These are phyloP conservation scores for Angomonas deanei DNA, from an alignment of 208 protist genomes.

Conservation along the genomic window DNA sequence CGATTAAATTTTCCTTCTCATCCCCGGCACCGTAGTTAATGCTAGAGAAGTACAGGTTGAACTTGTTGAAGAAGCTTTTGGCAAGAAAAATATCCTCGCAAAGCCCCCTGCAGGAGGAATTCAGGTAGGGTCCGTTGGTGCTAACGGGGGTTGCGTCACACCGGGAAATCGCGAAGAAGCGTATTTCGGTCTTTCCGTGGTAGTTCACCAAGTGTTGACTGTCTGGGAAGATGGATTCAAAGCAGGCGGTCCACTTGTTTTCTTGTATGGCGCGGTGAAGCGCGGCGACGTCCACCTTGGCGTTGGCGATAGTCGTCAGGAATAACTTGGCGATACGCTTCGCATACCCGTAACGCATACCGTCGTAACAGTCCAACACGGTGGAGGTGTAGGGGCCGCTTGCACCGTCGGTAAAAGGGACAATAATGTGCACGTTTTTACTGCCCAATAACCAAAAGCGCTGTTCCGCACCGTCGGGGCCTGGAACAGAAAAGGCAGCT, in stretches of 20 bases:
- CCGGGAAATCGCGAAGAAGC: slow-evolving; percentile 46
- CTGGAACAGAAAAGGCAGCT: slow-evolving; percentile 21
- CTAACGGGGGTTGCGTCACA: not conserved
- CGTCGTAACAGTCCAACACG: slow-evolving; percentile 3
- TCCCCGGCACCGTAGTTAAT: slow-evolving; percentile 6
- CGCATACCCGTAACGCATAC: slow-evolving; percentile 24
- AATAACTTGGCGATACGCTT: slow-evolving; percentile 23
- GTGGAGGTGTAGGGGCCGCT: slow-evolving; percentile 8
- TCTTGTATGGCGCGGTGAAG: not conserved
- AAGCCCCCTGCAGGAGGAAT: slow-evolving; percentile 14
- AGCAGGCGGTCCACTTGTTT: slow-evolving; percentile 35
- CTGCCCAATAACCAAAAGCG: slow-evolving; percentile 54
- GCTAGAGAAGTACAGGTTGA: not conserved
- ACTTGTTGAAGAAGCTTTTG: not conserved
- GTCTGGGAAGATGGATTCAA: slow-evolving; percentile 42
- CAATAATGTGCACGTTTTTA: slow-evolving; percentile 44
- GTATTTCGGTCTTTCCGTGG: slow-evolving; percentile 15
- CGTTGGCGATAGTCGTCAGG: not conserved
- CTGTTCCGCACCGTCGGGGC: not conserved
- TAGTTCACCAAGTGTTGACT: slow-evolving; percentile 48
- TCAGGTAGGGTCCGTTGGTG: not conserved
- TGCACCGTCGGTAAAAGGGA: slow-evolving; percentile 42
- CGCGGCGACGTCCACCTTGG: not conserved
- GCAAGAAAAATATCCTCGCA: slow-evolving; percentile 6
- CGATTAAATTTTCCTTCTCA: slow-evolving; percentile 10